Evolutionary conservation across 495 filamentous ascomycete species (phyloP).

Genomic region (Daldinia decipiens): DNA sequence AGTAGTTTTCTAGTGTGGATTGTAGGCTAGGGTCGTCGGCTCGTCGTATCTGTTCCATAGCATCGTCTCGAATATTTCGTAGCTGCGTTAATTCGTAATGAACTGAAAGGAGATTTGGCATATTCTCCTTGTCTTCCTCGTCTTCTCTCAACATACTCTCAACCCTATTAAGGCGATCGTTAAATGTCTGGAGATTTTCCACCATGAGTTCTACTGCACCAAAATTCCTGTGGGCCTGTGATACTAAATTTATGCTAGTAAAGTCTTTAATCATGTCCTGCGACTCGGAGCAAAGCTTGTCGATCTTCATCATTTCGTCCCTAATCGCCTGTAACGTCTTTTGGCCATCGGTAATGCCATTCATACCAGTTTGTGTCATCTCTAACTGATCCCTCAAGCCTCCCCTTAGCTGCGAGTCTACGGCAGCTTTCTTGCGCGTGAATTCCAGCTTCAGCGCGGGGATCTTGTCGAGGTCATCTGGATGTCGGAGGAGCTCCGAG

Average conservation of each 20-base stretch:
- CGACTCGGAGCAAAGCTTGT: conserved; percentile 94
- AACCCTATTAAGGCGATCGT: conserved; percentile 75
- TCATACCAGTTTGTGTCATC: conserved; percentile 91
- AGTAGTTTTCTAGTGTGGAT: conserved; percentile 86
- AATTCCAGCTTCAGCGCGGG: conserved; percentile 89
- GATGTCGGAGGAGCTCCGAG: conserved; percentile 75
- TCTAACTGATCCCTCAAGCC: conserved; percentile 91
- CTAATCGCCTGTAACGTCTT: conserved; percentile 87
- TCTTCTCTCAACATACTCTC: conserved; percentile 81
- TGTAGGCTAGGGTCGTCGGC: conserved; percentile 77
- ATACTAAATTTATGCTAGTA: conserved; percentile 92
- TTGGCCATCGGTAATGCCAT: conserved; percentile 83
- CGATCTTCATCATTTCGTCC: conserved; percentile 98
- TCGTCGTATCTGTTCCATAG: conserved; percentile 90
- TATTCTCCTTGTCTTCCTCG: conserved; percentile 83
- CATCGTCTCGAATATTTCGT: conserved; percentile 92
- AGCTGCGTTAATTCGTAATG: conserved; percentile 93
- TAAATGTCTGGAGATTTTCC: conserved; percentile 84
- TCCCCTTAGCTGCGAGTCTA: conserved; percentile 88
- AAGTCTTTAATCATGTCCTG: conserved; percentile 98
- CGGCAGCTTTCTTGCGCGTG: conserved; percentile 87
- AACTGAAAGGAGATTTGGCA: conserved; percentile 87
- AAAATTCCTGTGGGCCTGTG: conserved; percentile 94
- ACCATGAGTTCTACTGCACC: conserved; percentile 92
- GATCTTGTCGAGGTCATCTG: conserved; percentile 96